Base-by-base conservation (phyloP, 805 yeast species). In the Saturnispora dispora region DNA sequence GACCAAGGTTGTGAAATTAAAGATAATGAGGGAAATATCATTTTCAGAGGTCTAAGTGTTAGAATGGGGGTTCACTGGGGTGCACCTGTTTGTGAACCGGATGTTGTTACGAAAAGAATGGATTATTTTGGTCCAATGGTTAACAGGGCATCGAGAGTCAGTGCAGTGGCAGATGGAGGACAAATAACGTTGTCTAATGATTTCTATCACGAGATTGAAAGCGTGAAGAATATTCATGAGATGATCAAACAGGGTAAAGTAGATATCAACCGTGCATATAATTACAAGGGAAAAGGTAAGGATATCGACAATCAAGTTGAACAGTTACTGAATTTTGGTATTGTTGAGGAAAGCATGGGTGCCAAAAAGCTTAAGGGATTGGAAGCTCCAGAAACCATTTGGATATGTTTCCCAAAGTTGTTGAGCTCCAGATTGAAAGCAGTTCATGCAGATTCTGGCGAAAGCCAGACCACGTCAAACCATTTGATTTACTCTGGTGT, bases 61-160 rank as follows among this genome's bases (percentile, higher is more conserved):
- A 78, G 99, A 63, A 93, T 93, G 98, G 99, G 99, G 54, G 79
- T 88, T 41, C 98, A 93, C 66, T 93, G 98, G 96, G 99, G 99
- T 56, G 75, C 85, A 1, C 98, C 99, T 0, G 97, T 91, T 41
- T 88, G 95, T 61, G 99, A 93, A 66, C 78, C 85, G 7, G 99
- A 93, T 71, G 84, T 91, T 53, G 90, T 90, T 50, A 93, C 99
- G 0, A 81, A 89, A 58, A 81, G 99, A 71, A 93, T 93, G 99
- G 99, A 93, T 69, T 93, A 93, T 67, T 85, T 93, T 60, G 99
- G 99, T 0, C 99, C 99, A 0, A 90, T 93, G 89, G 99, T 93
- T 32, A 93, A 93, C 62, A 76, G 96, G 48, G 88, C 99, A 1
- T 83, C 98, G 1, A 77, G 99, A 60, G 91, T 93, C 25, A 83